Base-by-base conservation (phyloP, 768 basidiomycete species). In the Mycena crocata region DNA sequence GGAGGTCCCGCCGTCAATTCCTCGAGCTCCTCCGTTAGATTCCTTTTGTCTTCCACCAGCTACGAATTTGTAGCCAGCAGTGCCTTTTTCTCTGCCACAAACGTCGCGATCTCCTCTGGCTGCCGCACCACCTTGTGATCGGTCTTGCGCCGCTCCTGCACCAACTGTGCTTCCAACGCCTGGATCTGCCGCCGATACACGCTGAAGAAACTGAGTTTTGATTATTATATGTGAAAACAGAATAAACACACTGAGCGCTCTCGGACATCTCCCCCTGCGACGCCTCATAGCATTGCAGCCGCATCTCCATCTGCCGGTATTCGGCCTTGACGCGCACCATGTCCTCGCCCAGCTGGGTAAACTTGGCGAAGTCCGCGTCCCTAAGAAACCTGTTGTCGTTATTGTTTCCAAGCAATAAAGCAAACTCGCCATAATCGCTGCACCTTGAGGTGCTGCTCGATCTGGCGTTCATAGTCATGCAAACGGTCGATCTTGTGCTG, bases 391-490 rank as follows among this genome's bases (percentile, higher is more conserved):
- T 23, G 51, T 48, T 31, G 10, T 56, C 19, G 40, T 34, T 28
- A 28, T 35, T 1, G 23, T 9, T 12, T 17, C 7, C 42, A 62
- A 52, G 32, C 1, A 35, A n/a, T 19, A 19, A 35, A 8, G 30
- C 4, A 62, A 14, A 77, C 87, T 32, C 76, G 93, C 95, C 95
- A 97, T 70, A 95, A 78, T 55, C 86, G 84, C 73, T 94, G 92
- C 73, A 92, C 86, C 61, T 89, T 87, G 46, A 90, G 81, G 64
- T 94, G 86, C 72, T 95, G 93, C 57, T 93, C 90, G 48, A 97
- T 94, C 71, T 93, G 91, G n/a, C 81, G 82, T 74, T 98, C 95
- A 70, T 96, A 97, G 76, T 97, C 94, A 52, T 84, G 81, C 45
- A 97, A 81, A 21, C 92, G 86, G 66, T 90, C 89, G 15, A 97